Base-by-base conservation (phyloP, 2,329 filamentous ascomycete genomes). In the Fusarium verrucosum region DNA sequence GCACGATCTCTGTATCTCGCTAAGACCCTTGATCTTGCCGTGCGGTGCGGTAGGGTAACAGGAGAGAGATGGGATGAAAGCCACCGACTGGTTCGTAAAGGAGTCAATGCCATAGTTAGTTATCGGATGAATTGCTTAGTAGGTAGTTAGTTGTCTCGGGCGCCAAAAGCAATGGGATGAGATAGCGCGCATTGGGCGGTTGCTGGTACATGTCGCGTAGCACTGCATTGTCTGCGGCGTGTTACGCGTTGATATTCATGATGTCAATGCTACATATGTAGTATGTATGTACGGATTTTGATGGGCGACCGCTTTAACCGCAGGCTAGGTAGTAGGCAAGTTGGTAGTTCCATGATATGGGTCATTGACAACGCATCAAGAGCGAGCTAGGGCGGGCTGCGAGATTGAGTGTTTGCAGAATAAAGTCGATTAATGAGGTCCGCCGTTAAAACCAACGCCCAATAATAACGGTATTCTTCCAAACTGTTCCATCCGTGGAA, bases 51-150 rank as follows among this genome's bases (percentile, higher is more conserved):
- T n/a, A n/a, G n/a, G n/a, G 17, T 32, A 25, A 42, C 33, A 40
- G 26, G 40, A 59, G 45, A 66, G 40, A 59, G 45, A 66, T 52
- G 36, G 59, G 62, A 62, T n/a, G 59, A 57, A 58, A 58, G 62
- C 33, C 19, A 36, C 30, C 30, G 28, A 36, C 30, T 25, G 28
- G 32, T 36, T 42, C 16, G 30, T 32, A 32, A 43, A 60, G 43
- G 40, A 40, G 32, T 41, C 30, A 14, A 46, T 38, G 19, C n/a
- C n/a, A n/a, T n/a, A n/a, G n/a, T 28, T 11, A 14, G 49, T 50
- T 22, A 36, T 44, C 40, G 32, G 40, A 28, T 17, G 30, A 16
- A 38, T 50, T 50, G 58, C 23, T 30, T 30, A 14, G 5, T 13
- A 30, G 28, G 5, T 13, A 30, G 28, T 50, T 43, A 44, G 46